Evolutionary conservation across 1,284 basidiomycete genomes (phyloP).

Genomic region (Heterobasidion annosum): DNA sequence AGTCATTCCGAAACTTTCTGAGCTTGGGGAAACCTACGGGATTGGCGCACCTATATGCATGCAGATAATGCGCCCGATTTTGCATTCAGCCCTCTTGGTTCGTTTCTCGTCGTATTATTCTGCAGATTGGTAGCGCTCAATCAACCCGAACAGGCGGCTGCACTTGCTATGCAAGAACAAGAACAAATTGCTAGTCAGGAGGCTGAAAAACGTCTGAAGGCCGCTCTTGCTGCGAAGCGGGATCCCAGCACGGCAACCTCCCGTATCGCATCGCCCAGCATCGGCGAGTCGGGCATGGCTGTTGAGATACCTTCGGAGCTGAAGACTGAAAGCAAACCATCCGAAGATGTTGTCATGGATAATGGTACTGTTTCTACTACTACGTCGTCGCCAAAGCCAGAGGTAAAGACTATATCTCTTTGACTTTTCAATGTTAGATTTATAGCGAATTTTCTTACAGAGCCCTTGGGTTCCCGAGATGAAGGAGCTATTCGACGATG

Average conservation of each 20-base stretch:
- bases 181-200: slow-evolving; percentile 61
- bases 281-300: slow-evolving; percentile 21
- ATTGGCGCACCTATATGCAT: slow-evolving; percentile 82
- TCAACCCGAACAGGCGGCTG: slow-evolving; percentile 32
- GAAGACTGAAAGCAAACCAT: slow-evolving; percentile 22
- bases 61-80: slow-evolving; percentile 82
- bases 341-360: slow-evolving; percentile 48
- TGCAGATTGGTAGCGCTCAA: neutral
- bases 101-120: slow-evolving; percentile 14
- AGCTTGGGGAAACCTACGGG: slow-evolving; percentile 67
- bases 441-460: slow-evolving; percentile 22
- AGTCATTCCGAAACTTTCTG: slow-evolving; percentile 62
- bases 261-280: slow-evolving; percentile 50
- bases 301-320: slow-evolving; percentile 23
- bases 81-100: slow-evolving; percentile 59
- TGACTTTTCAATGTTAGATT: neutral
- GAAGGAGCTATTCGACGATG: slow-evolving; percentile 57
- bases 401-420: slow-evolving; percentile 9
- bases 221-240: slow-evolving; percentile 65
- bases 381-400: slow-evolving; percentile 10
- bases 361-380: slow-evolving; percentile 10
- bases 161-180: slow-evolving; percentile 52
- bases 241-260: slow-evolving; percentile 49
- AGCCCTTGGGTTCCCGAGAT: slow-evolving; percentile 74
- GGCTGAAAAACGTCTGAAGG: slow-evolving; percentile 68